Evolutionary conservation across 768 basidiomycete species (phyloP), one percentile per base, ranked within the genome.

Genomic region (Chalciporus pseudorubinellus): DNA sequence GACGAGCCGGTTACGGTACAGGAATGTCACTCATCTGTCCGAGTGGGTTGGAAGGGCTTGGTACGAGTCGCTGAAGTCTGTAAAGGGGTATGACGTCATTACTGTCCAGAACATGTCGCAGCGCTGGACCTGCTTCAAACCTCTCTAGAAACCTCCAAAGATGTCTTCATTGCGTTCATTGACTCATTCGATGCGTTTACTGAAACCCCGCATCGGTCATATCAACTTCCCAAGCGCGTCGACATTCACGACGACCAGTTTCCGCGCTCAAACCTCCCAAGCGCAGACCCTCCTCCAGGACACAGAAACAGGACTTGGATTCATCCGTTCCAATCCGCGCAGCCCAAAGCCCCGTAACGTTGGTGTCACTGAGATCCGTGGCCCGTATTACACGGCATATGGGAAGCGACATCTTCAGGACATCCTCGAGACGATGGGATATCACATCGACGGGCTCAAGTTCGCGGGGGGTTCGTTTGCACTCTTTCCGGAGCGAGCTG

Each of bases 331-430:
- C 13, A 63, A 41, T 24, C 70, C 64, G 13, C 73, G 63, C 48
- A 53, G 67, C 22, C 39, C 53, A 4, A 76, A 76, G 53, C 66
- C 70, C 8, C 71, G 74, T 22, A 57, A 58, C 26, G 63, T 61
- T n/a, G 71, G 76, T 6, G 51, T 74, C 24, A 74, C 75, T 4
- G 74, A 77, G 58, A 78, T 77, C 44, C 68, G 75, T 13, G 74
- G 75, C 11, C 73, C 74, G 1, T 77, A 76, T 53, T 76, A 75
- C 48, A 59, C 69, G n/a, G 69, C 71, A 0, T 74, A 75, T 21
- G 73, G 72, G 12, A 61, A 67, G 49, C 72, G 71, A 3, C 73
- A 76, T 53, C 63, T 75, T 16, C 64, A 75, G 36, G 74, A 77
- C 41, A 55, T 75, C 2, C 68, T 75, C 4, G 62, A 63, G 43